Evolutionary conservation across 139 green algal genomes (phyloP), one percentile per base, ranked within the genome.

Genomic region (Haematococcus sp.): DNA sequence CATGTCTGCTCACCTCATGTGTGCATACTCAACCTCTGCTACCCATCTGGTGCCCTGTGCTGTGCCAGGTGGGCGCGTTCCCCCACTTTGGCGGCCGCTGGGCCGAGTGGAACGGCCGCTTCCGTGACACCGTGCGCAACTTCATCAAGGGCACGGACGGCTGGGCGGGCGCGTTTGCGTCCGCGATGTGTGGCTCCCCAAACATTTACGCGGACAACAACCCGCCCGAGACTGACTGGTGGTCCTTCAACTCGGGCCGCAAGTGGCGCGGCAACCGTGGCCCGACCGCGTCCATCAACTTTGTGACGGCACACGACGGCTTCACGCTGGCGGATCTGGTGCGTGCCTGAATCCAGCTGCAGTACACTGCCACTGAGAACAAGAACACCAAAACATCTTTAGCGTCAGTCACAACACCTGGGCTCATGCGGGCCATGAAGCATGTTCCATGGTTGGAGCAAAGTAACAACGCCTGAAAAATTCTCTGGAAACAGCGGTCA

Each of bases 61-160:
- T 76, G 1, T 7, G 28, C 49, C 77, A 93, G 88, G 90, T 94
- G 31, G 93, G 93, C 23, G 89, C 91, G 19, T 98, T 98, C 83
- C 96, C 96, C 15, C 95, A 98, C 82, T 98, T 94, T 76, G 93
- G 92, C 58, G 93, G 91, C 2, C 86, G 91, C 46, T 99, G 96
- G 96, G 80, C 87, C 0, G 96, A 99, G 83, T 99, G 96, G 96
- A 99, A 99, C 73, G 96, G 96, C 28, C 81, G 82, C 27, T 99
- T 96, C 86, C 85, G 96, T 5, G 96, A 99, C 85, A 86, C 88
- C 11, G 87, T 97, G 34, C 87, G 93, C n/a, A 76, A 88, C 44
- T 94, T 95, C 75, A 75, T 94, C 40, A 94, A 93, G 87, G 95
- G 95, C 68, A 93, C 87, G 0, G 92, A 97, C 73, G 93, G 93